Conservation (phyloP, 805 yeast genomes). For the Ogataea siamensis region DNA sequence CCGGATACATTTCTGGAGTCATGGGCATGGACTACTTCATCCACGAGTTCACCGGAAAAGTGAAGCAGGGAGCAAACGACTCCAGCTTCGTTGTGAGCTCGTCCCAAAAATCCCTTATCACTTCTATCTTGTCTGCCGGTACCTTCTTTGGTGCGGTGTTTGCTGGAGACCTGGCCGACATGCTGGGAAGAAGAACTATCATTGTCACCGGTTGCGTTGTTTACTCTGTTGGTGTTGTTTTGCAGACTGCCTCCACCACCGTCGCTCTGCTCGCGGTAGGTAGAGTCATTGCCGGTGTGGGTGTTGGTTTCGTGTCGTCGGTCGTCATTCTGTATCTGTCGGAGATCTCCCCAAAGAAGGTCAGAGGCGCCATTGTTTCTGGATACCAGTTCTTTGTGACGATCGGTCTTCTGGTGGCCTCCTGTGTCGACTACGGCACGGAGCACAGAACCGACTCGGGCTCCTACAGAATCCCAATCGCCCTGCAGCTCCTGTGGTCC, state of each 20-base stretch:
- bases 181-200: conserved; percentile 48
- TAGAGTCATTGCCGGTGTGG: conserved; percentile 68
- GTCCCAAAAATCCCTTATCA: conserved; percentile 45
- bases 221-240: conserved; percentile 47
- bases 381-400: conserved; percentile 66
- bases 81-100: conserved; percentile 26
- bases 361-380: conserved; percentile 75
- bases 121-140: conserved; percentile 74
- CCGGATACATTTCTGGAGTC: conserved; percentile 66
- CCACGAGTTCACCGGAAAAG: conserved; percentile 28
- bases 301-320: conserved; percentile 77
- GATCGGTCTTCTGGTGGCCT: conserved; percentile 69
- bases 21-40: conserved; percentile 56
- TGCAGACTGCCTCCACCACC: conserved; percentile 47
- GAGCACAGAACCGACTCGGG: conserved; percentile 50
- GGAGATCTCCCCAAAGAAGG: conserved; percentile 73
- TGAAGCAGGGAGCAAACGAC: conserved; percentile 17
- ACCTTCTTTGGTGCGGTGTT: conserved; percentile 65
- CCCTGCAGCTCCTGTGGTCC: conserved; percentile 72
- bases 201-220: conserved; percentile 43
- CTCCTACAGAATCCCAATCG: conserved; percentile 74
- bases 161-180: conserved; percentile 53
- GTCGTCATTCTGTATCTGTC: conserved; percentile 77
- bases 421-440: conserved; percentile 69
- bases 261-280: conserved; percentile 60